Conservation (phyloP, 306 rosid species). For the Vigna angularis region DNA sequence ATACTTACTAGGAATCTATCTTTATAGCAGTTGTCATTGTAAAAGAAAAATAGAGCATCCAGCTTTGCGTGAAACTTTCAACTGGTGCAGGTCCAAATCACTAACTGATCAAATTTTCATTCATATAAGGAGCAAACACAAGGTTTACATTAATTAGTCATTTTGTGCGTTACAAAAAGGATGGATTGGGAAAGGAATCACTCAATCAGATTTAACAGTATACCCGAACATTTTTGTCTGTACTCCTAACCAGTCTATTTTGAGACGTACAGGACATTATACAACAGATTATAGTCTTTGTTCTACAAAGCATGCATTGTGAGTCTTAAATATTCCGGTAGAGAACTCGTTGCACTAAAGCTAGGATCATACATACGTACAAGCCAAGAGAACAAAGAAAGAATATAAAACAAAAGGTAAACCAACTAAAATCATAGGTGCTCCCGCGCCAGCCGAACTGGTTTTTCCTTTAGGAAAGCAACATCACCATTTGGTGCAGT, state of each 20-base stretch:
- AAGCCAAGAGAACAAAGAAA: conserved; percentile 50
- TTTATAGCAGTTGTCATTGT: conserved; percentile 26
- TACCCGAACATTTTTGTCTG: conserved; percentile 20
- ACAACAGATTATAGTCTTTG: conserved; percentile 46
- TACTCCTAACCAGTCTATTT: conserved; percentile 21
- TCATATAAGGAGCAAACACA: background rate
- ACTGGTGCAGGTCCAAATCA: conserved; percentile 25
- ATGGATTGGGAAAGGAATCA: conserved; percentile 19
- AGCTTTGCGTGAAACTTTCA: conserved; percentile 44
- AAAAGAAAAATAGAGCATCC: conserved; percentile 47
- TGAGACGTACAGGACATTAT: conserved; percentile 39
- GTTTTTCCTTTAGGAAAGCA: conserved; percentile 75
- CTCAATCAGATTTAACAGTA: conserved; percentile 32
- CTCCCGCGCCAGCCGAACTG: conserved; percentile 73
- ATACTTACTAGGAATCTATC: conserved; percentile 26
- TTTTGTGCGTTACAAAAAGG: background rate
- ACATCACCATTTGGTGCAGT: conserved; percentile 63
- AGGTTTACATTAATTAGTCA: conserved; percentile 28
- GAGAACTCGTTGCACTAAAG: conserved; percentile 45
- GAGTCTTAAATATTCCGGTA: conserved; percentile 31
- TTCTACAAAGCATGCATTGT: conserved; percentile 43
- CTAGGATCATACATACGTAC: conserved; percentile 44
- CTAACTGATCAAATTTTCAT: background rate
- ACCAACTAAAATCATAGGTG: conserved; percentile 51
- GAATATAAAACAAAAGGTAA: conserved; percentile 27